Base-by-base conservation (phyloP, 1,284 basidiomycete genomes). In the Marasmius fiardii region DNA sequence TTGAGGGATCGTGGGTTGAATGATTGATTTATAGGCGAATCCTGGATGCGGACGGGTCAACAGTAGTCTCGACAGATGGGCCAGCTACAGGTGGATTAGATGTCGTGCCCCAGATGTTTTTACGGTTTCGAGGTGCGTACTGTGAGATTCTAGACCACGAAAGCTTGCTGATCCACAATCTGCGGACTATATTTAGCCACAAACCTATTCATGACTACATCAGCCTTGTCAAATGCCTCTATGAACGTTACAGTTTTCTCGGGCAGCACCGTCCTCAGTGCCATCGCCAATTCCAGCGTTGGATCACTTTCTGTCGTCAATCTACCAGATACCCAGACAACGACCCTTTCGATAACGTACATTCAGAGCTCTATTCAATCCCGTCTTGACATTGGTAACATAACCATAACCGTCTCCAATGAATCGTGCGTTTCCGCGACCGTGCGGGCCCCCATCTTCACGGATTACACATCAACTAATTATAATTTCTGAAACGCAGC, bases 101-200 rank as follows among this genome's bases (percentile, higher is more conserved):
- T 55, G 71, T 80, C 37, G 66, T 80, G 56, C 82, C 81, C 1
- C 81, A 83, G 56, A 68, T 83, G 68, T 83, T 82, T 61, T 64
- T 83, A 51, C 70, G 67, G 43, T 80, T 82, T 66, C 72, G 70
- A 70, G 81, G 82, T 80, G 61, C 49, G 67, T 63, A 41, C n/a
- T 41, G 11, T n/a, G 39, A 4, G 20, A 10, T 2, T 41, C 20
- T 41, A 7, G 8, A 7, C 7, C n/a, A n/a, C 39, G 7, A 39
- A 39, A 14, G 16, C 7, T 16, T 41, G 39, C n/a, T 20, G 7
- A 14, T 41, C 39, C 28, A 37, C 35, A 52, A n/a, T n/a, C n/a
- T n/a, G n/a, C n/a, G n/a, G n/a, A n/a, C n/a, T 21, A 18, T 47
- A 35, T 33, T 18, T 58, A 83, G 82, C 78, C 10, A 76, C 74